These are phyloP conservation scores for Galeopsis tetrahit DNA, from an alignment of 257 asterid genomes.

Conservation along the genomic window DNA sequence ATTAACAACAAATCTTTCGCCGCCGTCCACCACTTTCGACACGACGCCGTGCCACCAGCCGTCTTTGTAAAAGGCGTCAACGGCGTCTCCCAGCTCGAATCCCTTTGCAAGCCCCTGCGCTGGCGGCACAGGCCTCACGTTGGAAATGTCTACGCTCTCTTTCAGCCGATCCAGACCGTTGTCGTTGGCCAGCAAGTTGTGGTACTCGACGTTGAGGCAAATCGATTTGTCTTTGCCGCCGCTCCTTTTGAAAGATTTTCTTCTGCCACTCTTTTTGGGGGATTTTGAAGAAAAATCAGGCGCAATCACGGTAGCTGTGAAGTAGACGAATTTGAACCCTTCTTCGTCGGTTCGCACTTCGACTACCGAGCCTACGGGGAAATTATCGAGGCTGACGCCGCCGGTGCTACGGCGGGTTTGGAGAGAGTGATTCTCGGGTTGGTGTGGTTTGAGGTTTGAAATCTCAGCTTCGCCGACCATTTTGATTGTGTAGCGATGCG, in stretches of 20 bases:
- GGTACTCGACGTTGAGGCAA: conserved; percentile 53
- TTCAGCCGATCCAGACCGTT: conserved; percentile 40
- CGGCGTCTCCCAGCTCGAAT: conserved; percentile 51
- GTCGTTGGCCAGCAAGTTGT: conserved; percentile 45
- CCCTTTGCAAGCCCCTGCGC: conserved; percentile 12
- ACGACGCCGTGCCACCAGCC: conserved; percentile 80
- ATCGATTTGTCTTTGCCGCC: background rate
- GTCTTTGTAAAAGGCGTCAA: conserved; percentile 64
- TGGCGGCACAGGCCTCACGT: conserved; percentile 61
- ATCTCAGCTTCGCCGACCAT: conserved; percentile 39
- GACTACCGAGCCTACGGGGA: conserved; percentile 39
- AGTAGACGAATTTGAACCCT: conserved; percentile 51
- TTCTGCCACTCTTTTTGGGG: conserved; percentile 20
- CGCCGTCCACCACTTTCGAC: conserved; percentile 34
- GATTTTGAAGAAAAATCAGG: background rate
- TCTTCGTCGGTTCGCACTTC: conserved; percentile 64
- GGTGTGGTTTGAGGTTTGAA: conserved; percentile 13
- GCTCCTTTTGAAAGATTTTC: background rate
- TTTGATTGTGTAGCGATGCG: conserved; percentile 23
- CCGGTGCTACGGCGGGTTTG: conserved; percentile 19
- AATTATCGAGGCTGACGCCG: background rate
- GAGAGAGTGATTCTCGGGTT: conserved; percentile 16
- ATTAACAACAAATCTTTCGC: conserved; percentile 42
- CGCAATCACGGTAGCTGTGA: conserved; percentile 47
- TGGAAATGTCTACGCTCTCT: conserved; percentile 43